Conservation (phyloP, 257 asterid genomes). For the Plectranthus barbatus region DNA sequence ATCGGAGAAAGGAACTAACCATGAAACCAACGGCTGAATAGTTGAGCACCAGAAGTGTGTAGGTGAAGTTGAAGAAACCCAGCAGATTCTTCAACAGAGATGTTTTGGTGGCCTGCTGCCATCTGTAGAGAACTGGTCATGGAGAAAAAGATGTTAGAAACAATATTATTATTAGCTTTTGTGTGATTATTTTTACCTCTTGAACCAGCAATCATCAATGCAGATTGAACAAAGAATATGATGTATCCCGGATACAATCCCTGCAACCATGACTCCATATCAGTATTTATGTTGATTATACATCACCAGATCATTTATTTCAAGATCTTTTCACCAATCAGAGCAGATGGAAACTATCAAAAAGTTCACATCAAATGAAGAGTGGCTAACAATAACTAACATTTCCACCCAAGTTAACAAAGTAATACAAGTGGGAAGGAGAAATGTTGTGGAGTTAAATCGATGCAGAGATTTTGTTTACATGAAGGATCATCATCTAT, state of each 20-base stretch:
- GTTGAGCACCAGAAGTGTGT: slow-evolving; percentile 73
- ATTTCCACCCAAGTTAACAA: too few relatives aligned
- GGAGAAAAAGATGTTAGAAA: slow-evolving; percentile 18
- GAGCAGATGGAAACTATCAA: too few relatives aligned
- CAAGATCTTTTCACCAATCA: too few relatives aligned
- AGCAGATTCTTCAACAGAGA: slow-evolving; percentile 37
- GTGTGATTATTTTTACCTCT: slow-evolving; percentile 51
- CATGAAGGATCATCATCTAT: too few relatives aligned
- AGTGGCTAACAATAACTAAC: too few relatives aligned
- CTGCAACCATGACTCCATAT: slow-evolving; percentile 27
- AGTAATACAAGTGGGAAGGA: too few relatives aligned
- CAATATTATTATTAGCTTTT: background rate
- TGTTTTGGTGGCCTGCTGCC: slow-evolving; percentile 66
- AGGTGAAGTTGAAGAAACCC: slow-evolving; percentile 45
- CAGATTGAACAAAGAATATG: slow-evolving; percentile 84
- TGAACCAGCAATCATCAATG: slow-evolving; percentile 85
- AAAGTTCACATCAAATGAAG: too few relatives aligned
- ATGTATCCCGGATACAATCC: slow-evolving; percentile 92
- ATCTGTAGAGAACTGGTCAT: slow-evolving; percentile 56
- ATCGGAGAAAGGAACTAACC: slow-evolving; percentile 36
- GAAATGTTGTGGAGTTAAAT: too few relatives aligned
- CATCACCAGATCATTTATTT: too few relatives aligned
- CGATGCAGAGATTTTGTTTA: too few relatives aligned
- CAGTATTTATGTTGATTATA: background rate
- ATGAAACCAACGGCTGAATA: slow-evolving; percentile 87